These are phyloP conservation scores for Detonula confervacea DNA, from an alignment of 352 stramenopile genomes.

Conservation along the genomic window DNA sequence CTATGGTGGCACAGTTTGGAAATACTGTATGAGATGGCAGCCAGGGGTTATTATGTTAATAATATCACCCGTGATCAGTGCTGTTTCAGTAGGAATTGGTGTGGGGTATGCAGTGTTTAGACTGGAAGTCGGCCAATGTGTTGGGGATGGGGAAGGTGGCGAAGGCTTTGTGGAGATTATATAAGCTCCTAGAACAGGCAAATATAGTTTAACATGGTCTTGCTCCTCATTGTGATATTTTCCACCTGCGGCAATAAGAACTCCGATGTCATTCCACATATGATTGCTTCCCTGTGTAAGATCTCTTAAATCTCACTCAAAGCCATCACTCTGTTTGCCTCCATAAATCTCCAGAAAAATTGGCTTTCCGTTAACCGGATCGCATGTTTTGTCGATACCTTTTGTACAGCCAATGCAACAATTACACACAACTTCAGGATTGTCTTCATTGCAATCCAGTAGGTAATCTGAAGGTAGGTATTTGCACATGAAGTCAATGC, in stretches of 20 bases:
- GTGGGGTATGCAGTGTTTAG: no score
- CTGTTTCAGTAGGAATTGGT: no score
- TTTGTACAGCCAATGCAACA: constrained; percentile 17
- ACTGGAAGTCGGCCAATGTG: no score
- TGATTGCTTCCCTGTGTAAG: no score
- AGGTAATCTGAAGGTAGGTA: constrained; percentile 6
- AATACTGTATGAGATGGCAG: no score
- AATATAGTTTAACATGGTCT: neutral
- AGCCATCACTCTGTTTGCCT: neutral
- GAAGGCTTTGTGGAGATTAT: neutral
- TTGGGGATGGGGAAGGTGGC: no score
- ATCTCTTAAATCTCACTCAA: constrained; percentile 10
- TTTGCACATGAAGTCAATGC: constrained; percentile 20
- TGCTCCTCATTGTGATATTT: constrained; percentile 10
- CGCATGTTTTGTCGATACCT: constrained; percentile 9
- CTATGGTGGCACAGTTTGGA: no score
- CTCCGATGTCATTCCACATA: neutral
- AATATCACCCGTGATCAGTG: no score
- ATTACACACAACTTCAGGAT: constrained; percentile 27
- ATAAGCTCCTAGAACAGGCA: neutral
- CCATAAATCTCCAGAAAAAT: constrained; percentile 1
- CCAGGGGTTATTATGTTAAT: no score
- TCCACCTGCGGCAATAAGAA: constrained; percentile 6
- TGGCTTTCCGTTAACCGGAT: constrained; percentile 4
- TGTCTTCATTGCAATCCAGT: constrained; percentile 18